Evolutionary conservation across 2,329 filamentous ascomycete species (phyloP).

Genomic region (Metarhizium album): DNA sequence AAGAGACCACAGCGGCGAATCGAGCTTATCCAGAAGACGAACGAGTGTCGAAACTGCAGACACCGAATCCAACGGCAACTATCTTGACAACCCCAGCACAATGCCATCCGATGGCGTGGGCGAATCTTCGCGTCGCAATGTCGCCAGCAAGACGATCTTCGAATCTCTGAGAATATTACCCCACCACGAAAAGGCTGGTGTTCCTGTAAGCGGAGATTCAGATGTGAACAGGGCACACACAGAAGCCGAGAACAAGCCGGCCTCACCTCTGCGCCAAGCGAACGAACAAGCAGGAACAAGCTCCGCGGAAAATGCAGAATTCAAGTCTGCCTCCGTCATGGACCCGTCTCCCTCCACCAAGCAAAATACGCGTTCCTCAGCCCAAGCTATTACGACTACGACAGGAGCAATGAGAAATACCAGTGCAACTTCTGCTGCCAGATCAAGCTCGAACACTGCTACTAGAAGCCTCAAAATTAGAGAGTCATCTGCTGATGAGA

Average conservation of each 20-base stretch:
- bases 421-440: not conserved
- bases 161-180: slow-evolving; percentile 28
- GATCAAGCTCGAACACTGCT: not conserved
- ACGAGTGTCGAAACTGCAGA: slow-evolving; percentile 24
- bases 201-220: slow-evolving; percentile 8
- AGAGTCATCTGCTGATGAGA: not conserved
- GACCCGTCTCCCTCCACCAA: not conserved
- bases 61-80: slow-evolving; percentile 20
- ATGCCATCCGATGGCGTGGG: slow-evolving; percentile 15
- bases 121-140: slow-evolving; percentile 11
- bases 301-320: not conserved
- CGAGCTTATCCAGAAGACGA: slow-evolving; percentile 25
- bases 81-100: slow-evolving; percentile 25
- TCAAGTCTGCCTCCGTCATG: not conserved
- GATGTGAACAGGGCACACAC: not conserved
- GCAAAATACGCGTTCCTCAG: not conserved
- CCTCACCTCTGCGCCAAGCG: not conserved
- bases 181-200: slow-evolving; percentile 11
- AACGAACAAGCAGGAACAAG: not conserved
- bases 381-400: not conserved
- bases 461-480: not conserved
- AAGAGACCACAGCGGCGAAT: slow-evolving; percentile 27
- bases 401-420: not conserved
- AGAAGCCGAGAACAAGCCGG: not conserved
- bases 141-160: slow-evolving; percentile 29